Base-by-base conservation (phyloP, 495 filamentous ascomycete species). In the Aspergillus hancockii region DNA sequence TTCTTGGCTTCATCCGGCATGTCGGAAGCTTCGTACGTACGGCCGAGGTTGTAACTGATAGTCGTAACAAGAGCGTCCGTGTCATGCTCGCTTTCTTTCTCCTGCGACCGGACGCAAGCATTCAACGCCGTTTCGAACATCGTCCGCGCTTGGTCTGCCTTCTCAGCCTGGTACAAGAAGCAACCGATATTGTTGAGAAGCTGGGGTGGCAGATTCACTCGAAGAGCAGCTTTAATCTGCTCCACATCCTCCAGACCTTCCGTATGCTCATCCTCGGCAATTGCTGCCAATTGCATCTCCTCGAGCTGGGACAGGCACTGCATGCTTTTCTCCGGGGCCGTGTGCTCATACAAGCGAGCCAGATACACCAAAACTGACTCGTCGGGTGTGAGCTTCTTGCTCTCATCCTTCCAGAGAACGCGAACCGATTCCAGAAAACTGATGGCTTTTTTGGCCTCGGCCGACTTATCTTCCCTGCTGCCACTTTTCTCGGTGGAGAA, bases 131-230 rank as follows among this genome's bases (percentile, higher is more conserved):
- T 83, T 69, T 98, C 90, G 71, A 97, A 98, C 68, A 93, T 80
- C 46, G 90, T 85, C 57, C 89, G 86, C n/a, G 95, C 93, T 49
- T 83, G 76, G 21, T 87, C 83, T 60, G 90, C 87, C 63, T 90
- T 92, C 64, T 95, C 95, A 0, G 83, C 79, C 63, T 95, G 91
- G 63, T 90, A 98, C 60, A 95, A 83, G 76, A 98, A 96, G 70
- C 91, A 94, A 3, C 91, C 94, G 71, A 98, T 95, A 67, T 98
- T 98, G 78, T 97, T 98, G 43, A 97, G 84, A 1, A 98, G 79
- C 70, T 97, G 92, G 2, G 95, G 92, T 5, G 92, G 89, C 0
- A 98, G 77, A 58, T 85, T 76, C 68, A 92, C 86, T 34, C 91
- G 85, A 32, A 94, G 77, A 25, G 75, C 76, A 31, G 79, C 75